Evolutionary conservation across 441 rosid genomes (phyloP).

Genomic region (Populus hybrid): DNA sequence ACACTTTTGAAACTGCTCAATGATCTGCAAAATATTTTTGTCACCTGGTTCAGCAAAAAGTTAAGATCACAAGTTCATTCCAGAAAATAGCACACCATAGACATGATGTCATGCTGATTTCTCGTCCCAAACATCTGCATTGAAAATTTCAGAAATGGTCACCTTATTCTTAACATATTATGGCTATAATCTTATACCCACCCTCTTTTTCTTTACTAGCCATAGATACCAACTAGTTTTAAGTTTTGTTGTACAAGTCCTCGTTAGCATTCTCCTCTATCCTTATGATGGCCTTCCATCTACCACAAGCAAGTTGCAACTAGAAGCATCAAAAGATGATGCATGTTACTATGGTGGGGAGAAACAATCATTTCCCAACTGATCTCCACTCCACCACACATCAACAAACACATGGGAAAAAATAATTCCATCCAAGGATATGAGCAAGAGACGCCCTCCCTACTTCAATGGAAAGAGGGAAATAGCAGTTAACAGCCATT

Average conservation of each 20-base stretch:
- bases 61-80: not conserved
- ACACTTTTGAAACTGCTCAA: constrained; percentile 86
- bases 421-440: not conserved
- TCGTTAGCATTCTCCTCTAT: not conserved
- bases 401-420: not conserved
- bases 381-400: not conserved
- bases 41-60: not conserved
- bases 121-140: not conserved
- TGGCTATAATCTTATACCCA: not conserved
- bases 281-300: not conserved
- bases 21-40: constrained; percentile 44
- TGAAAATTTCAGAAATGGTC: not conserved
- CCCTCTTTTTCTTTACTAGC: not conserved
- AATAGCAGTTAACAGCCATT: too few species aligned
- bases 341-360: not conserved
- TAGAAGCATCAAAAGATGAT: not conserved
- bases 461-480: too few species aligned
- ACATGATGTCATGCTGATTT: not conserved
- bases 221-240: too few species aligned
- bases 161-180: not conserved
- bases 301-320: not conserved
- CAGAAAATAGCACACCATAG: not conserved
- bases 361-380: not conserved
- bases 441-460: not conserved
- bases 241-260: not conserved